Percentiles rank a stretch among this genome's conserved stretches.
Evolutionary conservation across 139 green algal genomes (phyloP).

Genomic region (Chlorella sp.): DNA sequence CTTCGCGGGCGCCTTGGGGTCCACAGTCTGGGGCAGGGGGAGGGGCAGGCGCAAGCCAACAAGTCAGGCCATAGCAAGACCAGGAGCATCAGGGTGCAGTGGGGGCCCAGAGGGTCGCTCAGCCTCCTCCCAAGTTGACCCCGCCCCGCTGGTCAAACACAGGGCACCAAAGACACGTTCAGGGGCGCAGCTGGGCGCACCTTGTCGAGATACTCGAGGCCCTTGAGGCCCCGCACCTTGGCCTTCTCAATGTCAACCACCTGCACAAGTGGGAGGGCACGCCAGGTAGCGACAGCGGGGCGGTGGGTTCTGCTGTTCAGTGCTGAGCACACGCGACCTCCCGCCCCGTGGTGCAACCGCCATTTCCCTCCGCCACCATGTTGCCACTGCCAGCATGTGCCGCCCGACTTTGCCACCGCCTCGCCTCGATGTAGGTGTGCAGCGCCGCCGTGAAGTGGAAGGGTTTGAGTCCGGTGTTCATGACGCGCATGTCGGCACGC

Average conservation of each 20-base stretch:
- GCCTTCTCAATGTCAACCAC: conserved; percentile 71
- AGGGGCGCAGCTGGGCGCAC: background rate
- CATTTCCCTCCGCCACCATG: no score
- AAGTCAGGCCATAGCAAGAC: background rate
- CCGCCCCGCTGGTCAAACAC: background rate
- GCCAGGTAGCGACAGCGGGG: background rate
- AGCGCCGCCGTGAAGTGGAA: conserved; percentile 94
- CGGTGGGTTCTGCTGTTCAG: no score
- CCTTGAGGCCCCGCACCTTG: conserved; percentile 74
- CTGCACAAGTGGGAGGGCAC: background rate
- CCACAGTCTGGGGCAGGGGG: conserved; percentile 33
- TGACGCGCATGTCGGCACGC: conserved; percentile 77
- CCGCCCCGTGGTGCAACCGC: no score
- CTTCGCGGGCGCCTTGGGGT: conserved; percentile 77
- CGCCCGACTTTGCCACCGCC: no score
- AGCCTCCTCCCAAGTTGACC: background rate
- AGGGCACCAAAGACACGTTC: background rate
- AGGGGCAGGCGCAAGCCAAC: background rate
- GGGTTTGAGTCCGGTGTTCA: conserved; percentile 84
- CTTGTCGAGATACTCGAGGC: conserved; percentile 90
- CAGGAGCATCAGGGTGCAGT: background rate
- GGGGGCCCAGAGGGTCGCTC: no score
- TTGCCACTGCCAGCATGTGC: no score
- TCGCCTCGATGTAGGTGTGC: conserved; percentile 83
- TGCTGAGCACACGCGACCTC: no score